Evolutionary conservation across 345 rosid species (phyloP).

Genomic region (Salix arbutifolia): DNA sequence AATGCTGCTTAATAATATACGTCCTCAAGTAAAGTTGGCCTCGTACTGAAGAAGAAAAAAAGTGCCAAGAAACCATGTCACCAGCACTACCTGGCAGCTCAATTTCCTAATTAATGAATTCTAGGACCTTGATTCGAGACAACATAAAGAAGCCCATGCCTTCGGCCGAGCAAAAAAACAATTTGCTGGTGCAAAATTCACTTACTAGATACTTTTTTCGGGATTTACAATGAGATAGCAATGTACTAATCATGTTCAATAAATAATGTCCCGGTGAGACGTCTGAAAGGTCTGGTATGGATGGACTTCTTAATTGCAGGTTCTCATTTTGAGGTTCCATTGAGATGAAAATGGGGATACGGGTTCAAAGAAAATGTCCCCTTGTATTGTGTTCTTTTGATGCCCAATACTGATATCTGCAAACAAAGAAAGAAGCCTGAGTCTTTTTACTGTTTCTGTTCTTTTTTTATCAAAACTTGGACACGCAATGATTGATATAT

Average conservation of each 20-base stretch:
- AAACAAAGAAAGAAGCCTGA: too few relatives aligned
- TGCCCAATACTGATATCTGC: background rate
- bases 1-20: too few relatives aligned
- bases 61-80: too few relatives aligned
- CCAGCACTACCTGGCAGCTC: too few relatives aligned
- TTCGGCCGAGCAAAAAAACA: background rate
- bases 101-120: too few relatives aligned
- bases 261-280: background rate
- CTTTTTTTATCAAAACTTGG: too few relatives aligned
- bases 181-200: background rate
- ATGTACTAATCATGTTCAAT: background rate
- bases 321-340: background rate
- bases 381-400: background rate
- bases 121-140: too few relatives aligned
- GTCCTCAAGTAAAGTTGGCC: too few relatives aligned
- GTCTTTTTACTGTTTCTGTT: too few relatives aligned
- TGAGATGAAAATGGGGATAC: background rate
- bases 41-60: too few relatives aligned
- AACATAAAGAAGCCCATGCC: too few relatives aligned
- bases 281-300: background rate
- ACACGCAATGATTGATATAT: too few relatives aligned
- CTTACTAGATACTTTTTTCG: background rate
- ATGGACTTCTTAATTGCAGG: background rate
- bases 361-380: background rate
- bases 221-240: background rate